Conservation (phyloP, 2,329 filamentous ascomycete species). For the Fusarium succisae region DNA sequence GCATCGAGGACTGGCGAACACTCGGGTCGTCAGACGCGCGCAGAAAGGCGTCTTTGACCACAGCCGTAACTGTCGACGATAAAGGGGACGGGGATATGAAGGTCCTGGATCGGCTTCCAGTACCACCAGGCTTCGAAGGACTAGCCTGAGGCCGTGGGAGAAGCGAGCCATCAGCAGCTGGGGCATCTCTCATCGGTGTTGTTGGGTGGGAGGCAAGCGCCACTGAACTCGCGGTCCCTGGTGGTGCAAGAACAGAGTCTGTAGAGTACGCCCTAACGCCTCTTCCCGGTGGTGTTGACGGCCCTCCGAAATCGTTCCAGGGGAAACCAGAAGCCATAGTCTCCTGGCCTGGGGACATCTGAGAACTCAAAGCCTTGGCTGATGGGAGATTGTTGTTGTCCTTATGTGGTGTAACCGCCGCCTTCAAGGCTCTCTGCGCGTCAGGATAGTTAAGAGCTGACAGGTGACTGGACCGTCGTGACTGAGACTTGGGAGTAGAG, state of each 20-base stretch:
- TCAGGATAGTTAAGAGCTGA: constrained; percentile 59
- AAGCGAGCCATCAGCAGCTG: constrained; percentile 40
- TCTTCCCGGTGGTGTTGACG: constrained; percentile 44
- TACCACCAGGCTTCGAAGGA: constrained; percentile 42
- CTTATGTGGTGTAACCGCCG: constrained; percentile 45
- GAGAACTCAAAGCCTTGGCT: constrained; percentile 47
- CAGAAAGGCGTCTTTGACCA: constrained; percentile 65
- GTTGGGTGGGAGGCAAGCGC: constrained; percentile 44
- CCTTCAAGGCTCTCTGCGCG: constrained; percentile 46
- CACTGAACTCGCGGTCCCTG: constrained; percentile 12
- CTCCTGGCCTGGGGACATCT: constrained; percentile 48
- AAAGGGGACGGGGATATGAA: constrained; percentile 69
- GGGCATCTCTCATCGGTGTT: constrained; percentile 47
- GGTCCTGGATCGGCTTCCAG: constrained; percentile 50
- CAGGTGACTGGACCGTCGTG: constrained; percentile 59
- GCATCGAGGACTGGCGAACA: constrained; percentile 55
- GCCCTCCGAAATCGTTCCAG: constrained; percentile 52
- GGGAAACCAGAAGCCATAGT: constrained; percentile 55
- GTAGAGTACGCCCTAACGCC: constrained; percentile 51
- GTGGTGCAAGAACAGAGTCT: constrained; percentile 46
- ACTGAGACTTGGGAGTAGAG: constrained; percentile 44
- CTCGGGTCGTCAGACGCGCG: constrained; percentile 54
- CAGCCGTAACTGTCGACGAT: constrained; percentile 66
- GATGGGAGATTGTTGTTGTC: constrained; percentile 51
- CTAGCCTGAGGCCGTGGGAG: constrained; percentile 44